These are phyloP conservation scores for Nicotiana tabacum DNA, from an alignment of 257 asterid genomes.

Conservation along the genomic window DNA sequence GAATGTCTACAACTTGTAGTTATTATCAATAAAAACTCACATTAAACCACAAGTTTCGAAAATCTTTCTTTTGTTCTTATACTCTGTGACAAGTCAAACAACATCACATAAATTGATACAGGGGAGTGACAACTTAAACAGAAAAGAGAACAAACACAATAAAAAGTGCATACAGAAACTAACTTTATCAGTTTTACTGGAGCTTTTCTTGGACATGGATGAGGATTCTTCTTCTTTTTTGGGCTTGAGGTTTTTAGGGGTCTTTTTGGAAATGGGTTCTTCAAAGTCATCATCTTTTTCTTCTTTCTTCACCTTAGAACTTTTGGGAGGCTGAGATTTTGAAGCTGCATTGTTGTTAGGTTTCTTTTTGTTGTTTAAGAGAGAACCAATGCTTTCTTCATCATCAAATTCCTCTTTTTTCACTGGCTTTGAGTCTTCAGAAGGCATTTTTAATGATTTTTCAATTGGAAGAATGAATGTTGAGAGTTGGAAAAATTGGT, in stretches of 20 bases:
- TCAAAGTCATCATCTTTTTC: slow-evolving; percentile 46
- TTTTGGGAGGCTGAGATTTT: slow-evolving; percentile 29
- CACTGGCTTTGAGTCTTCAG: slow-evolving; percentile 21
- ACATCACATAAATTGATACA: background rate
- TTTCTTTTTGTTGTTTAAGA: slow-evolving; percentile 27
- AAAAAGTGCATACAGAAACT: background rate
- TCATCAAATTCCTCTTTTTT: slow-evolving; percentile 42
- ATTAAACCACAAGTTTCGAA: too few relatives aligned
- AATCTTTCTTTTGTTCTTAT: too few relatives aligned
- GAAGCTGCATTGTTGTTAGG: slow-evolving; percentile 26
- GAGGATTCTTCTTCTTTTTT: background rate
- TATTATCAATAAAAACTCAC: too few relatives aligned
- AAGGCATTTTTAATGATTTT: slow-evolving; percentile 22
- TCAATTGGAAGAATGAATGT: background rate
- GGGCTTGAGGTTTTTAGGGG: background rate
- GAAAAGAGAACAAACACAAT: background rate
- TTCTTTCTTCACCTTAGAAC: slow-evolving; percentile 33
- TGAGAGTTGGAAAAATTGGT: background rate
- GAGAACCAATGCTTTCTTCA: slow-evolving; percentile 25
- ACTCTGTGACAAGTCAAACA: too few relatives aligned
- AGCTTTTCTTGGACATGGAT: background rate
- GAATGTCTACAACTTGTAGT: too few relatives aligned
- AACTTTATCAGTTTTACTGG: slow-evolving; percentile 22
- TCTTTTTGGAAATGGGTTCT: slow-evolving; percentile 17
- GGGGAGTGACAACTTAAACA: background rate